phyloP scores from a whole-genome alignment of 2,329 filamentous ascomycete genomes.

The Teratosphaeria gauchensis region DNA sequence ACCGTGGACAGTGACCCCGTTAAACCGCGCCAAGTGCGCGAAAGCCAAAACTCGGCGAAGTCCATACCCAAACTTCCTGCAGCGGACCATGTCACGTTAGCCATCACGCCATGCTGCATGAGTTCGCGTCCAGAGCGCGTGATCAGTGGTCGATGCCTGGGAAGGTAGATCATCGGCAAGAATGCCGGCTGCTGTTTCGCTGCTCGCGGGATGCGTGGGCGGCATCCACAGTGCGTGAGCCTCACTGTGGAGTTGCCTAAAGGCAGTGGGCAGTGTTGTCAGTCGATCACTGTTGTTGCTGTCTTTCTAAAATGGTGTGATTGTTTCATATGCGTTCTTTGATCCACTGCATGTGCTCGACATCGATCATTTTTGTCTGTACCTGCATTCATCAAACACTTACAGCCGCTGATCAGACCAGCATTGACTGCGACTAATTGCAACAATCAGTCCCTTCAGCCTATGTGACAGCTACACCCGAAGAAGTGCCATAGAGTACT shows the following conservation, averaged over 20 bases:
- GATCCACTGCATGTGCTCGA: background rate
- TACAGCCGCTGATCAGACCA: background rate
- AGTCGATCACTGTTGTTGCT: background rate
- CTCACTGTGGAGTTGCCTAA: background rate
- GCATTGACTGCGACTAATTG: background rate
- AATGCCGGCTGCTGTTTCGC: background rate
- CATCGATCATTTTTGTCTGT: background rate
- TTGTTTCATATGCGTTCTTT: background rate
- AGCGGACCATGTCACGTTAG: background rate
- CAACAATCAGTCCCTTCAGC: background rate
- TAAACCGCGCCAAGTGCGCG: background rate
- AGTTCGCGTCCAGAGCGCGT: background rate
- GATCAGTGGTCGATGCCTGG: background rate
- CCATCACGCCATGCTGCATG: background rate
- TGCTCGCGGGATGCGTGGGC: background rate
- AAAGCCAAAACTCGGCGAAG: background rate
- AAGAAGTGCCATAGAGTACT: background rate
- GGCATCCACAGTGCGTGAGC: background rate
- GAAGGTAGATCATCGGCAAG: background rate
- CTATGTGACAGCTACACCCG: background rate
- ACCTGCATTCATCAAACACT: background rate
- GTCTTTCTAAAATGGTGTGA: background rate
- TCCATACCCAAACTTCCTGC: background rate
- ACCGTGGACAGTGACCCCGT: background rate
- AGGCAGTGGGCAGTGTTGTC: background rate